Conservation (phyloP, 495 filamentous ascomycete species). For the Trichoderma orchidacearum region DNA sequence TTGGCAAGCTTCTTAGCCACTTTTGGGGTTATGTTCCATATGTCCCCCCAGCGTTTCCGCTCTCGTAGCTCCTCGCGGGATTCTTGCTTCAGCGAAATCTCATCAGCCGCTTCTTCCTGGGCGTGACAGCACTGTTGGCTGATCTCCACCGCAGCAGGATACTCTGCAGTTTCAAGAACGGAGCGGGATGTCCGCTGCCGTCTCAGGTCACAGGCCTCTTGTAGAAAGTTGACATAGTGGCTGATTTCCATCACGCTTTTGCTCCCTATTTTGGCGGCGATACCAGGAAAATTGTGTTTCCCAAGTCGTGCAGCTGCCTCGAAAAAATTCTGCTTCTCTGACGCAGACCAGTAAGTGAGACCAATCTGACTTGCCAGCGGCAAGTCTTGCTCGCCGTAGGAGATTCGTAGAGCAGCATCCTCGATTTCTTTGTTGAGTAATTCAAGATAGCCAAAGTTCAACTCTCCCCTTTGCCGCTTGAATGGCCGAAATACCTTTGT, state of each 20-base stretch:
- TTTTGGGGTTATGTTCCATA: slow-evolving; percentile 33
- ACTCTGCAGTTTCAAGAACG: slow-evolving; percentile 22
- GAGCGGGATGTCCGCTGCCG: neutral
- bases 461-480: slow-evolving; percentile 19
- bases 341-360: slow-evolving; percentile 48
- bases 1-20: slow-evolving; percentile 24
- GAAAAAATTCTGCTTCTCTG: slow-evolving; percentile 63
- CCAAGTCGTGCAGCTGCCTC: slow-evolving; percentile 47
- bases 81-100: slow-evolving; percentile 43
- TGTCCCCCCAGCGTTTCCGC: slow-evolving; percentile 31
- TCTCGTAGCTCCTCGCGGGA: slow-evolving; percentile 39
- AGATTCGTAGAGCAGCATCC: slow-evolving; percentile 18
- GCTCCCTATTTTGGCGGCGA: slow-evolving; percentile 49
- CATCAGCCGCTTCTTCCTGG: slow-evolving; percentile 57
- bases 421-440: slow-evolving; percentile 44
- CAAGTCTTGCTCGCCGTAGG: slow-evolving; percentile 9
- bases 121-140: slow-evolving; percentile 45
- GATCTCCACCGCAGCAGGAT: slow-evolving; percentile 65
- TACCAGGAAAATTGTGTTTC: slow-evolving; percentile 39
- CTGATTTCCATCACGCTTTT: slow-evolving; percentile 66
- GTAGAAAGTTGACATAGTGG: slow-evolving; percentile 50
- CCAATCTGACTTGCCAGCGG: slow-evolving; percentile 42
- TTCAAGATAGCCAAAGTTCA: slow-evolving; percentile 41
- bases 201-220: slow-evolving; percentile 16
- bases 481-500: slow-evolving; percentile 7